phyloP scores from a whole-genome alignment of 176 grass and related monocot genomes.

The Raddia distichophylla region DNA sequence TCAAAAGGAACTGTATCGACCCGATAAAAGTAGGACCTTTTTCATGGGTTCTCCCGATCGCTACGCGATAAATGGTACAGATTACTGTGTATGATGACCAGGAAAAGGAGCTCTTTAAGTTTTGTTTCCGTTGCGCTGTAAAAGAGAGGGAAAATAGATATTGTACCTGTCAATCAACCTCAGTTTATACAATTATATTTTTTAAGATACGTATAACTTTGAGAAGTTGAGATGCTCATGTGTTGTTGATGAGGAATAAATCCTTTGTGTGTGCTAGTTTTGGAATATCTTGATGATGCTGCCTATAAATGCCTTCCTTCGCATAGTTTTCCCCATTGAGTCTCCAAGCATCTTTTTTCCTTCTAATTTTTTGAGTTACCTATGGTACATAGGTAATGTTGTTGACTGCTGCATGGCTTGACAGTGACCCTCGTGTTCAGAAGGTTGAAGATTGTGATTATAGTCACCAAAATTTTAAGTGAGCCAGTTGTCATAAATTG shows the following conservation, averaged over 20 bases:
- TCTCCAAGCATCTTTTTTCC: not conserved
- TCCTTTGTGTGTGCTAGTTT: constrained; percentile 27
- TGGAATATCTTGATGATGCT: constrained; percentile 7
- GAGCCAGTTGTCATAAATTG: not conserved
- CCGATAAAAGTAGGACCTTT: not conserved
- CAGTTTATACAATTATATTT: constrained; percentile 24
- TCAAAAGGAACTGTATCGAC: not conserved
- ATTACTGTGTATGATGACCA: not conserved
- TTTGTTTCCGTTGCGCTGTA: not conserved
- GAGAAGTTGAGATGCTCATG: not conserved
- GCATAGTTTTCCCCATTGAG: not conserved
- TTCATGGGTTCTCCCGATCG: not conserved
- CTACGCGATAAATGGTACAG: not conserved
- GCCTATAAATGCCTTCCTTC: constrained; percentile 6
- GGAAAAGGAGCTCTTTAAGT: not conserved
- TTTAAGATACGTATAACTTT: not conserved
- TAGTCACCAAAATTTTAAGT: not conserved
- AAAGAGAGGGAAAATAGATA: not conserved
- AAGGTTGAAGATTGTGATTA: constrained; percentile 6
- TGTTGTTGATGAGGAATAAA: not conserved
- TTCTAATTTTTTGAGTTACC: not conserved
- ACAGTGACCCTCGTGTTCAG: constrained; percentile 1
- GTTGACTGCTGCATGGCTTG: not conserved
- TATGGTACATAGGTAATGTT: constrained; percentile 10
- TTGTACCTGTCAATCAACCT: not conserved